Evolutionary conservation across 768 basidiomycete species (phyloP), one percentile per base, ranked within the genome.

Genomic region (Lactifluus pinguis): DNA sequence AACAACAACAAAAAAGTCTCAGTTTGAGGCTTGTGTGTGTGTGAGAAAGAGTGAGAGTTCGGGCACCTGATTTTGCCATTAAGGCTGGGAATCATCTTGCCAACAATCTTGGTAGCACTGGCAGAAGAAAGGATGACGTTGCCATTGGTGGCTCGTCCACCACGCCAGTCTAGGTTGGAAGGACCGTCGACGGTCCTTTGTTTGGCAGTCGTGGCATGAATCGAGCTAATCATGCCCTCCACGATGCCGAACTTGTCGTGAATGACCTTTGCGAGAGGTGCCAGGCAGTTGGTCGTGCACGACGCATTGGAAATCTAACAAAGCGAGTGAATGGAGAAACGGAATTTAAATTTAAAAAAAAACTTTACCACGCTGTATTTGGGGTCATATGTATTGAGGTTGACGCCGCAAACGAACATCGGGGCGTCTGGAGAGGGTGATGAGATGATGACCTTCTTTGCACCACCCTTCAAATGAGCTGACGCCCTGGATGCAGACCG

Each of bases 101-200:
- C 94, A 72, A 95, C 93, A 65, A 95, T 94, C 84, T 98, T 99
- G 74, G 95, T 95, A 66, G 95, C 95, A 77, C 95, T 95, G 67
- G 95, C 98, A 68, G 95, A 95, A 25, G 95, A 97, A 53, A 95
- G 95, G 73, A 99, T 99, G 79, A 99, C 98, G 84, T 99, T 99
- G 80, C 89, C 89, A 76, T 86, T 88, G 66, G 94, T 93, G 70
- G 86, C 85, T 77, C 95, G 95, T 66, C 93, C 93, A 72, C 93
- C 93, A 73, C 93, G 91, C 93, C 93, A 95, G 80, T 95, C 93
- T 80, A 95, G 98, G 81, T 82, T 72, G 51, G 93, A 95, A 49
- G 92, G 92, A 54, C 92, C 94, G 67, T 97, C 95, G 69, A 93
- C 91, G 62, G 91, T 92, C 83, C 91, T 92, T 75, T 93, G 90